These are phyloP conservation scores for Vaccinium macrocarpon DNA, from an alignment of 148 eudicot genomes.

Conservation along the genomic window DNA sequence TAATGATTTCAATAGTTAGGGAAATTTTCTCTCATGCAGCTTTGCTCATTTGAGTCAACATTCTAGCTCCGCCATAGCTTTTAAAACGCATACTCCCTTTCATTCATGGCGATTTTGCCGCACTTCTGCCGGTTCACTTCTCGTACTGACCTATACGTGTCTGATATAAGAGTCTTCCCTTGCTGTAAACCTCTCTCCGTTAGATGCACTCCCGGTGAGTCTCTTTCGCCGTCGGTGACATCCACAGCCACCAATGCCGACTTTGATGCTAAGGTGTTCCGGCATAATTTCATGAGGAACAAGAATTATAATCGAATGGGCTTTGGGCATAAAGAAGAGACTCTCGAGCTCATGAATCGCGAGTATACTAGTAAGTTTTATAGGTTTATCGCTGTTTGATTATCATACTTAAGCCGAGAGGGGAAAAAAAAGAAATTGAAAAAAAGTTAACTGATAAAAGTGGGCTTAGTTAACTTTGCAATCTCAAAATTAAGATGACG, in stretches of 20 bases:
- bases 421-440: not conserved
- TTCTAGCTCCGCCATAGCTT: not conserved
- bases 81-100: not conserved
- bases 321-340: constrained; percentile 78
- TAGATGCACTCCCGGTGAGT: constrained; percentile 54
- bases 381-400: not conserved
- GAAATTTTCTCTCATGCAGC: not conserved
- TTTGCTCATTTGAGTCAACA: not conserved
- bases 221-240: constrained; percentile 26
- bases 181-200: constrained; percentile 38
- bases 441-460: not conserved
- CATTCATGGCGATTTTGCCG: constrained; percentile 42
- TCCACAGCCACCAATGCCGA: constrained; percentile 23
- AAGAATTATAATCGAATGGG: constrained; percentile 82
- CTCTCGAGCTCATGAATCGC: constrained; percentile 69
- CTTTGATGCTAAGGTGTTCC: constrained; percentile 77
- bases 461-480: too few relatives aligned
- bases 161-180: constrained; percentile 32
- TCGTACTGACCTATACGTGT: constrained; percentile 31
- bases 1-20: not conserved
- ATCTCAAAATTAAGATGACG: too few relatives aligned
- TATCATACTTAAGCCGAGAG: not conserved
- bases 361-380: constrained; percentile 67
- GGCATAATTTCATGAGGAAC: constrained; percentile 84
- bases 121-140: constrained; percentile 39